Evolutionary conservation across 345 rosid species (phyloP).

Genomic region (Clausena lansium): DNA sequence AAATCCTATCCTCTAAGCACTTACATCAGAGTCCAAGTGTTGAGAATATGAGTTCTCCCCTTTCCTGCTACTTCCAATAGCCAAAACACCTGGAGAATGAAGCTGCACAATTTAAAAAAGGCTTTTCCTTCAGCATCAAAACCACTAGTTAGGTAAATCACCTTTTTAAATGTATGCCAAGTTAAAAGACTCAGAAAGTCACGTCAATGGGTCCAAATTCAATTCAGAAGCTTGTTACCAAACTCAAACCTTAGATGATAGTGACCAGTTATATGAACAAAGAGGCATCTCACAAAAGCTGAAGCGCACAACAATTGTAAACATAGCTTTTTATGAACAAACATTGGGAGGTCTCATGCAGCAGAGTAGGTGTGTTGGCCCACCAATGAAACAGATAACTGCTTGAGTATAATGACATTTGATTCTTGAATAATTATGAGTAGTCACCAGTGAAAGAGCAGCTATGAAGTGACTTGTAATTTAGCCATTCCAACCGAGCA

Average conservation of each 20-base stretch:
- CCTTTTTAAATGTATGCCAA: not conserved
- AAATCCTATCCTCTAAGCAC: slow-evolving; percentile 18
- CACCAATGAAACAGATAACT: not conserved
- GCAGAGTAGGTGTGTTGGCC: not conserved
- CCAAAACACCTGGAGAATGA: slow-evolving; percentile 92
- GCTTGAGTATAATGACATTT: not conserved
- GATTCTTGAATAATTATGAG: not conserved
- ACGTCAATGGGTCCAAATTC: not conserved
- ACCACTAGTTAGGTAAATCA: slow-evolving; percentile 3
- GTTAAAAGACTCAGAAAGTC: not conserved
- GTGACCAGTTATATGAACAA: not conserved
- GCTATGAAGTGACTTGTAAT: not conserved
- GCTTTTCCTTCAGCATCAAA: slow-evolving; percentile 7
- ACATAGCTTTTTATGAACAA: not conserved
- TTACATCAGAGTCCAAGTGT: slow-evolving; percentile 95
- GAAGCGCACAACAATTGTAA: not conserved
- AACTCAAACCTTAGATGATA: not conserved
- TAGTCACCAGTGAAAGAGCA: not conserved
- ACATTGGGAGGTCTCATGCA: too few species aligned
- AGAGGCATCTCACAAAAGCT: not conserved
- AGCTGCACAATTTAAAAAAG: slow-evolving; percentile 47
- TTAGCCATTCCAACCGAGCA: not conserved
- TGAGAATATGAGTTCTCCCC: slow-evolving; percentile 99
- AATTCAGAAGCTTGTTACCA: not conserved
- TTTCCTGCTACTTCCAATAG: slow-evolving; percentile 95